Evolutionary conservation across 2,329 filamentous ascomycete species (phyloP).

Genomic region (Claviceps quebecensis): DNA sequence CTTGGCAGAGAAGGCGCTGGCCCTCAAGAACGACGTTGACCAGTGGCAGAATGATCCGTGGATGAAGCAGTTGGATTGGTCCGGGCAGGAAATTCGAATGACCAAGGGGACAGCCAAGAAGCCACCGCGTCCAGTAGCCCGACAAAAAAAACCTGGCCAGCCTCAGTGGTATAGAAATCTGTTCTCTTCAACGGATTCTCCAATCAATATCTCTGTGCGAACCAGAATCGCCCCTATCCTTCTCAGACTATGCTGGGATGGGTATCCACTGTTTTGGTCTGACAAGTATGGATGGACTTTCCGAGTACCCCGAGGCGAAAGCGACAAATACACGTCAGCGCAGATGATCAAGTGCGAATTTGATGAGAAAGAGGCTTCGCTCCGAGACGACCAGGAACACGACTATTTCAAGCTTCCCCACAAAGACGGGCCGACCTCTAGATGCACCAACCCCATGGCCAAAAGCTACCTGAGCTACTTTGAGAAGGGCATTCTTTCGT

Average conservation of each 20-base stretch:
- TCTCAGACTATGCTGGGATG: slow-evolving; percentile 76
- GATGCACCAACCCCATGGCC: slow-evolving; percentile 77
- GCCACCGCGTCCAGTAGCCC: slow-evolving; percentile 58
- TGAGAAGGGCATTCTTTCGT: slow-evolving; percentile 75
- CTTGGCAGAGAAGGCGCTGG: slow-evolving; percentile 63
- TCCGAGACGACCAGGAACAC: slow-evolving; percentile 53
- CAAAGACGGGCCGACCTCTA: slow-evolving; percentile 77
- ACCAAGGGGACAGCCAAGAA: slow-evolving; percentile 85
- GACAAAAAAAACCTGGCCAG: slow-evolving; percentile 90
- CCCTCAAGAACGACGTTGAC: slow-evolving; percentile 53
- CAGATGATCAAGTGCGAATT: slow-evolving; percentile 66
- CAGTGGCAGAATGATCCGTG: slow-evolving; percentile 73
- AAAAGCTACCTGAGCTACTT: slow-evolving; percentile 88
- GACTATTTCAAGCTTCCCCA: slow-evolving; percentile 89
- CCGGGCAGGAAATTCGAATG: slow-evolving; percentile 82
- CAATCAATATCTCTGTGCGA: slow-evolving; percentile 69
- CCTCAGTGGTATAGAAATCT: slow-evolving; percentile 93
- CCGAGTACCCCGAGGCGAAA: slow-evolving; percentile 50
- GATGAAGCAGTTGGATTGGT: slow-evolving; percentile 91
- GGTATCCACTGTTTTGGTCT: slow-evolving; percentile 82
- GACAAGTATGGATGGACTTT: slow-evolving; percentile 91
- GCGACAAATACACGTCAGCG: slow-evolving; percentile 50
- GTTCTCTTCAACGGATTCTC: slow-evolving; percentile 52
- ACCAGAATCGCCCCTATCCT: slow-evolving; percentile 79
- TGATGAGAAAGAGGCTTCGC: slow-evolving; percentile 52